Percentiles rank a stretch among this genome's conserved stretches.
Conservation (phyloP, 352 stramenopile species). For the Nothophytophthora sp. region DNA sequence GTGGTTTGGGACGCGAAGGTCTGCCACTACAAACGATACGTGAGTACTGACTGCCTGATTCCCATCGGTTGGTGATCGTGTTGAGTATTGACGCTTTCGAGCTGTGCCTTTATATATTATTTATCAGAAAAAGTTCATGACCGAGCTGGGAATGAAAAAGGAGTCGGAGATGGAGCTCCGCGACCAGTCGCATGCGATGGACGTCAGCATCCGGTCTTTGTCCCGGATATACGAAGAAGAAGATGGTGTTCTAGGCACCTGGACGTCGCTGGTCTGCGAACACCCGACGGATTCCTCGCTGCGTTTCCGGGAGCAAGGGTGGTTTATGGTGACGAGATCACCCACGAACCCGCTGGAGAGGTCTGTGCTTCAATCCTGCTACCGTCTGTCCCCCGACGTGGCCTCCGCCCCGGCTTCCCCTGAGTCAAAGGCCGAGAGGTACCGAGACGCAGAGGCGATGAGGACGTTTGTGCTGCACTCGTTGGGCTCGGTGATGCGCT, state of each 20-base stretch:
- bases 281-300: constrained; percentile 6
- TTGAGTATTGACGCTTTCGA: background rate
- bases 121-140: constrained; percentile 20
- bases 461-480: constrained; percentile 18
- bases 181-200: constrained; percentile 9
- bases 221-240: constrained; percentile 14
- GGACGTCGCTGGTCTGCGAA: constrained; percentile 13
- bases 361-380: constrained; percentile 13
- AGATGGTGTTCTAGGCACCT: constrained; percentile 2
- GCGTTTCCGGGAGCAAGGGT: constrained; percentile 20
- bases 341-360: background rate
- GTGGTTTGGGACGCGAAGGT: constrained; percentile 5
- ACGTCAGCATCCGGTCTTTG: constrained; percentile 13
- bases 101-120: constrained; percentile 1
- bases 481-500: constrained; percentile 9
- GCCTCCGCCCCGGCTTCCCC: background rate
- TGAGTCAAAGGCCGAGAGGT: background rate
- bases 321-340: constrained; percentile 5
- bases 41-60: constrained; percentile 13
- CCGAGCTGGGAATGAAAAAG: constrained; percentile 21
- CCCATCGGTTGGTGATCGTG: background rate
- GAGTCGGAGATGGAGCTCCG: constrained; percentile 13
- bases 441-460: background rate
- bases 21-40: constrained; percentile 11
- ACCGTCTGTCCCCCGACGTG: constrained; percentile 17